Base-by-base conservation (phyloP, 495 filamentous ascomycete genomes). In the Annulohypoxylon nitens region DNA sequence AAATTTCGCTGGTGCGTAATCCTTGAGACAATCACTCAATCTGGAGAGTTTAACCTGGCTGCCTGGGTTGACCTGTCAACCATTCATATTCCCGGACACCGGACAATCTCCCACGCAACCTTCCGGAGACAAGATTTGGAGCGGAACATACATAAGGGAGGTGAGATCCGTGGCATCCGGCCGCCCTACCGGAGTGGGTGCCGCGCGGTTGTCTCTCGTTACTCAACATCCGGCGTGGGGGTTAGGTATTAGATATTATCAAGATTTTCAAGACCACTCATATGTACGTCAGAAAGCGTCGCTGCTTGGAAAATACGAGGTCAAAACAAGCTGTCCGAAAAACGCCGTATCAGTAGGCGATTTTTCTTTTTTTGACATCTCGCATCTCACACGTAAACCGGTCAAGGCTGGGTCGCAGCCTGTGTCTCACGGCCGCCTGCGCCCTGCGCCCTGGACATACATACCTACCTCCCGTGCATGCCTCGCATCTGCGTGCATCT, bases 141-240 rank as follows among this genome's bases (percentile, higher is more conserved):
- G 33, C 30, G 53, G 53, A 37, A 20, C 16, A 33, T 47, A 47
- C 43, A 47, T 47, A 9, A 37, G 4, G 53, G n/a, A n/a, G 53
- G 3, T 6, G 4, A 37, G 26, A 45, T 63, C 60, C 60, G 60
- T 34, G 34, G 26, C 7, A 36, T 50, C 60, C 39, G 60, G 60
- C 34, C 43, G 25, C 12, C 25, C 26, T 47, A 36, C 26, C 60
- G 43, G 60, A 36, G 45, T 14, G 6, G n/a, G n/a, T 14, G 18
- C 41, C 41, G 41, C 23, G 36, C 23, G 23, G 43, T 47, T 47
- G 43, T 47, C 4, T 20, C 7, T 37, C 18, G 26, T 63, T 36
- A 39, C 43, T 63, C 60, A 6, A 37, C 60, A 37, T 63, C 20
- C 26, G 16, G 23, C 58, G 23, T 61, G 16, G 58, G 14, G 53